Evolutionary conservation across 306 rosid genomes (phyloP).

Genomic region (Quillaja saponaria): DNA sequence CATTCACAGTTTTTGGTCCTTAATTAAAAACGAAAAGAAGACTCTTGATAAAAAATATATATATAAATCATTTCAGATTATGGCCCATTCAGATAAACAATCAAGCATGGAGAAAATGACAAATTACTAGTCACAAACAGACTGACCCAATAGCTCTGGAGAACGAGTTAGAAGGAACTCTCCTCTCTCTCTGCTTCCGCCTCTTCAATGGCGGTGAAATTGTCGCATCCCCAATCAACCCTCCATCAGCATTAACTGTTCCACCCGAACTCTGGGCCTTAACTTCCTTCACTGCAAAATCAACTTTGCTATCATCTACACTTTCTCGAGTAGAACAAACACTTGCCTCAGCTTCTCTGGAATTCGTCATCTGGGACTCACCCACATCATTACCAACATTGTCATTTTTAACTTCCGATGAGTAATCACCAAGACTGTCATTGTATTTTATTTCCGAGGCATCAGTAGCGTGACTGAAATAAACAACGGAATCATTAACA

Average conservation of each 20-base stretch:
- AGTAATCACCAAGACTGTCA: slow-evolving; percentile 17
- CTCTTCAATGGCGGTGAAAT: slow-evolving; percentile 16
- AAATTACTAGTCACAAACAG: too few relatives aligned
- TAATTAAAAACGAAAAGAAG: too few relatives aligned
- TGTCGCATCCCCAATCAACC: neutral
- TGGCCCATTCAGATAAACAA: too few relatives aligned
- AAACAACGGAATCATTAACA: slow-evolving; percentile 48
- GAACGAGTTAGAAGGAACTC: slow-evolving; percentile 59
- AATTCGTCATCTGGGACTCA: neutral
- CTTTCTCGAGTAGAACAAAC: neutral
- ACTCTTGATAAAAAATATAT: too few relatives aligned
- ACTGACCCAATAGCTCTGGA: slow-evolving; percentile 56
- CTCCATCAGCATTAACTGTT: neutral
- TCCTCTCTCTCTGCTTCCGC: slow-evolving; percentile 55
- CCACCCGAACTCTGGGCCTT: slow-evolving; percentile 16
- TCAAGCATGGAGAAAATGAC: too few relatives aligned
- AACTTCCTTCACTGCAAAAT: neutral
- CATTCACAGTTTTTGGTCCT: too few relatives aligned
- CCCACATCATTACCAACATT: neutral
- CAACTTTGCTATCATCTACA: neutral
- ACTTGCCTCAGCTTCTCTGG: slow-evolving; percentile 7
- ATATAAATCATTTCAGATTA: too few relatives aligned
- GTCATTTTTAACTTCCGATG: slow-evolving; percentile 14
- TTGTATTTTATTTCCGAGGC: slow-evolving; percentile 4
- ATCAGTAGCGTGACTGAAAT: slow-evolving; percentile 38